A percentile compares a stretch with the other conserved stretches of the same genome.
These are phyloP conservation scores for Fusarium sp. DNA, from an alignment of 2,329 filamentous ascomycete genomes.

Conservation along the genomic window DNA sequence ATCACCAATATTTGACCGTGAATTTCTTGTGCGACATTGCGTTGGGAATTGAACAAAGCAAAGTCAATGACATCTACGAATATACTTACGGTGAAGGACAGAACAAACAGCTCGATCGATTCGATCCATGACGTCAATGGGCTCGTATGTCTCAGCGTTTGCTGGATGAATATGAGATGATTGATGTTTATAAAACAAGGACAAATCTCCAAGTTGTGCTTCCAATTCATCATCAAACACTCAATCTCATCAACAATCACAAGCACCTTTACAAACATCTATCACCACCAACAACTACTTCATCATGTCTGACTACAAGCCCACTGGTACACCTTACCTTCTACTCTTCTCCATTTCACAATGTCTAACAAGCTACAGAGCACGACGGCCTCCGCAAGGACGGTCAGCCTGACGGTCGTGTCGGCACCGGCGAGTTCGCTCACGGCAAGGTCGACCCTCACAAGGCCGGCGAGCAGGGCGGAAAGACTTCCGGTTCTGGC, in stretches of 20 bases:
- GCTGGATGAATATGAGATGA: too few relatives aligned
- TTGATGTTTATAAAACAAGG: not conserved
- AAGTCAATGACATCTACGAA: slow-evolving; percentile 19
- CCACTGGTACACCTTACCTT: slow-evolving; percentile 6
- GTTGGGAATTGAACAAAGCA: not conserved
- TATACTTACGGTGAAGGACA: not conserved
- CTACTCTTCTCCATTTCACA: rapidly evolving
- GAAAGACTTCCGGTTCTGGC: slow-evolving; percentile 21
- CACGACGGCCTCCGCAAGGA: slow-evolving; percentile 38
- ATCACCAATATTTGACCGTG: not conserved
- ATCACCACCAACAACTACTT: not conserved
- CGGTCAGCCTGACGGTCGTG: slow-evolving; percentile 31
- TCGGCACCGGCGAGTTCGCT: slow-evolving; percentile 36
- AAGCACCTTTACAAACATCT: not conserved
- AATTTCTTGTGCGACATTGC: not conserved
- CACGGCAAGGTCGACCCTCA: slow-evolving; percentile 36
- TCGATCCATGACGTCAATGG: slow-evolving; percentile 16
- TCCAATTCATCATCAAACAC: not conserved
- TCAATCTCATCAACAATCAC: not conserved
- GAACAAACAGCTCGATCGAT: not conserved
- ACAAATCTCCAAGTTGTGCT: not conserved
- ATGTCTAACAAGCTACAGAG: not conserved
- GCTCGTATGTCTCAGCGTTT: not conserved
- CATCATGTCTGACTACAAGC: slow-evolving; percentile 28
- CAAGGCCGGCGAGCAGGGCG: slow-evolving; percentile 27